Evolutionary conservation across 177 flowering plant species (phyloP).

Genomic region (Vitis hybrid): DNA sequence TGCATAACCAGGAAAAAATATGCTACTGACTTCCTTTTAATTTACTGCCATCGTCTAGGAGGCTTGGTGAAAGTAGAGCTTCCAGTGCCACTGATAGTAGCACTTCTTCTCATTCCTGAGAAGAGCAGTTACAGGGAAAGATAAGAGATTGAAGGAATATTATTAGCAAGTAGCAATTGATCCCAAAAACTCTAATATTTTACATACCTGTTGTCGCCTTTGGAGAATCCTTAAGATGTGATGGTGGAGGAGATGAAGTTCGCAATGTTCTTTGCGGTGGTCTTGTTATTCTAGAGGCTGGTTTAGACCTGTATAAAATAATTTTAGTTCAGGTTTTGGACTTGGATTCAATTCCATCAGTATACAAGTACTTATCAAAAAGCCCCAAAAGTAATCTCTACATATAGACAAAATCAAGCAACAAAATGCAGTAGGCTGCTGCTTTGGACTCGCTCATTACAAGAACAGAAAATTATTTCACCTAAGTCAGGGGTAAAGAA

Average conservation of each 20-base stretch:
- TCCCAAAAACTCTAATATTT: background rate
- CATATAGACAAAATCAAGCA: too few species aligned
- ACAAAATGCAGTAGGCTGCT: too few species aligned
- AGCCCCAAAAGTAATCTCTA: background rate
- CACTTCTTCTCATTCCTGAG: constrained; percentile 20
- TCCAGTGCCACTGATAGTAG: background rate
- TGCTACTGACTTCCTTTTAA: background rate
- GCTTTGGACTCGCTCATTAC: too few species aligned
- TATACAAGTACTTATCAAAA: background rate
- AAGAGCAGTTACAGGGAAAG: background rate
- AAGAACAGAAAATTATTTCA: too few species aligned
- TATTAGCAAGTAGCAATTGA: background rate
- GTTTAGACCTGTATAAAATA: constrained; percentile 18
- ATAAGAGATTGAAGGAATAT: background rate
- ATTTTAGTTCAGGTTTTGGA: background rate
- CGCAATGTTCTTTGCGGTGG: background rate
- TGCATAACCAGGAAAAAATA: background rate
- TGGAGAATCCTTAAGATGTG: background rate
- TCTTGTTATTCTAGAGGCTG: constrained; percentile 10
- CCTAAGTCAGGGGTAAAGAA: too few species aligned
- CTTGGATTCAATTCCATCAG: background rate
- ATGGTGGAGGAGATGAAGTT: background rate
- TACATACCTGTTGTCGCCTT: constrained; percentile 17
- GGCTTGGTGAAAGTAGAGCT: constrained; percentile 12
- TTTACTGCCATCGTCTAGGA: constrained; percentile 16